Conservation (phyloP, 1,284 basidiomycete species). For the Neonothopanus nambi region DNA sequence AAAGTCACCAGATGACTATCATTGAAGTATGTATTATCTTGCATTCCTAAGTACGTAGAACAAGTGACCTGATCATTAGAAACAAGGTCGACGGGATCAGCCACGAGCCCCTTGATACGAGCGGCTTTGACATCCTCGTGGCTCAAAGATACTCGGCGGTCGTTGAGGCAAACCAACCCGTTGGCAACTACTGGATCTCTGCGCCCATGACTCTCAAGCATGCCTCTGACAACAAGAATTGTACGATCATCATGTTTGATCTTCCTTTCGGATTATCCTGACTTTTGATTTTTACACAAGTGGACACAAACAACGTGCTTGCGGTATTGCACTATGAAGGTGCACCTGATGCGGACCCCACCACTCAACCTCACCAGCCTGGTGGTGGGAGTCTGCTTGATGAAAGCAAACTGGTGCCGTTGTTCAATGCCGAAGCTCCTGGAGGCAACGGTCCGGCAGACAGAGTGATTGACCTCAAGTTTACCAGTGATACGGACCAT, state of each 20-base stretch:
- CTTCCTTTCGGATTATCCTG: not conserved
- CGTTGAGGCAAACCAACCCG: constrained; percentile 35
- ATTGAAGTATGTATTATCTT: constrained; percentile 27
- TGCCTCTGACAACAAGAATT: constrained; percentile 10
- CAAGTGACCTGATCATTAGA: constrained; percentile 22
- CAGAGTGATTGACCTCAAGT: constrained; percentile 9
- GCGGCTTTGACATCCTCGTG: constrained; percentile 23
- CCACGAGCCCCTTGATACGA: constrained; percentile 28
- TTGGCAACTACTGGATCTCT: constrained; percentile 42
- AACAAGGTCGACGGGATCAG: constrained; percentile 37
- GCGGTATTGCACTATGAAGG: constrained; percentile 51
- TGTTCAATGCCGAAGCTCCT: constrained; percentile 1
- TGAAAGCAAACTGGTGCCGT: constrained; percentile 26
- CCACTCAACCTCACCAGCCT: constrained; percentile 27
- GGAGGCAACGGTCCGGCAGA: too few relatives aligned
- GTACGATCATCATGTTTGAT: not conserved
- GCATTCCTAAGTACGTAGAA: not conserved
- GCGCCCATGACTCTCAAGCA: constrained; percentile 21
- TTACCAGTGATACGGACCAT: constrained; percentile 21
- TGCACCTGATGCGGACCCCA: constrained; percentile 38
- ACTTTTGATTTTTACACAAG: constrained; percentile 2
- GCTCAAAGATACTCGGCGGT: constrained; percentile 38
- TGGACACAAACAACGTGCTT: constrained; percentile 17
- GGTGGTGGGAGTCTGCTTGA: constrained; percentile 25
- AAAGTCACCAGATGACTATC: constrained; percentile 32